These are phyloP conservation scores for Medicago ruthenica DNA, from an alignment of 306 rosid species.

Conservation along the genomic window DNA sequence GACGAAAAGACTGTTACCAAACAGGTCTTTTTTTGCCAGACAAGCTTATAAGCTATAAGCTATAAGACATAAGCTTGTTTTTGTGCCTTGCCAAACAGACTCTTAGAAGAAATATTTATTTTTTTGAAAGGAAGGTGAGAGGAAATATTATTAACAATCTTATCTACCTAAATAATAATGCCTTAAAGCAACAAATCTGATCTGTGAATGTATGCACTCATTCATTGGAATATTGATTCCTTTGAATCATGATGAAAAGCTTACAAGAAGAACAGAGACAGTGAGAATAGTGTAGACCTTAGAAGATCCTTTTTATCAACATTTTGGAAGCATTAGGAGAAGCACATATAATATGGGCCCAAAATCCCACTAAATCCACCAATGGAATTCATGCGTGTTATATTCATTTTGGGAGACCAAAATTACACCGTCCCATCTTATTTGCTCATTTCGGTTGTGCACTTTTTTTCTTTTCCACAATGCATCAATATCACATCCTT, in stretches of 20 bases:
- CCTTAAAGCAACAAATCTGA: constrained; percentile 1
- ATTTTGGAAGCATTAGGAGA: constrained; percentile 39
- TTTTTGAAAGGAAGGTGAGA: no score
- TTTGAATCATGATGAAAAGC: constrained; percentile 43
- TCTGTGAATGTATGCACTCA: constrained; percentile 45
- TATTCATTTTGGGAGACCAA: constrained; percentile 52
- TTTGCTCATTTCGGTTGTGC: constrained; percentile 36
- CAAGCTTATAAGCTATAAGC: no score
- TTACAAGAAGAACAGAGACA: constrained; percentile 10
- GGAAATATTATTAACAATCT: constrained; percentile 9
- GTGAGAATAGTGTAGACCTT: not conserved
- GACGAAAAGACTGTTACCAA: no score
- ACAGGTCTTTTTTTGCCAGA: no score
- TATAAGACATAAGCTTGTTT: no score
- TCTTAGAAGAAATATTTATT: no score
- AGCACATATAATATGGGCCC: constrained; percentile 36
- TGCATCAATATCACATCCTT: not conserved
- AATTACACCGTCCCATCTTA: constrained; percentile 60
- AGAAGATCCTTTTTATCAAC: constrained; percentile 7
- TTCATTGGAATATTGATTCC: constrained; percentile 53
- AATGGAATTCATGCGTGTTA: constrained; percentile 50
- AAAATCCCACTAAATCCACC: constrained; percentile 55
- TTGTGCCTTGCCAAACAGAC: no score
- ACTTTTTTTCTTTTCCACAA: constrained; percentile 23
- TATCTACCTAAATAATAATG: not conserved